Evolutionary conservation across 2,329 filamentous ascomycete genomes (phyloP).

Genomic region (Aspergillus calidoustus): DNA sequence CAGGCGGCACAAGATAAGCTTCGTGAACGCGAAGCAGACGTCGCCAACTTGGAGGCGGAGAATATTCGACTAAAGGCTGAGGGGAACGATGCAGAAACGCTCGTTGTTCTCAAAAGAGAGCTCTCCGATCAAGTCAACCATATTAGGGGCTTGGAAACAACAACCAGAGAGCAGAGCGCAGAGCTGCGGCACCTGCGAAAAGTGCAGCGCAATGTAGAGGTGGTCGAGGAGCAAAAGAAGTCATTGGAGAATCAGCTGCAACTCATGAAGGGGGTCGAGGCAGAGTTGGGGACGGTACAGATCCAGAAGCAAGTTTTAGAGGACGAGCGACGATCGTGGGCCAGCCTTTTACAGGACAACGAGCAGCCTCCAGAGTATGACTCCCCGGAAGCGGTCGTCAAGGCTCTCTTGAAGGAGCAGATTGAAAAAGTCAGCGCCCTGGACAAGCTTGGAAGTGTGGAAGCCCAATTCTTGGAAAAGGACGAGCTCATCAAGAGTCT

Average conservation of each 20-base stretch:
- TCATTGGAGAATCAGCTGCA: constrained; percentile 77
- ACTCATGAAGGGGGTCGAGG: constrained; percentile 72
- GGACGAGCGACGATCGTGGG: constrained; percentile 86
- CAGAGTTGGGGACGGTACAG: constrained; percentile 77
- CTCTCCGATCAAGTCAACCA: constrained; percentile 91
- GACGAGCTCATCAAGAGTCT: constrained; percentile 75
- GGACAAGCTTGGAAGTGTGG: constrained; percentile 76
- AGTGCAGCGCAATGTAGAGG: constrained; percentile 81
- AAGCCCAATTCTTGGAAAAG: constrained; percentile 77
- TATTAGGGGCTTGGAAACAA: constrained; percentile 79
- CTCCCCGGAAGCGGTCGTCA: constrained; percentile 83
- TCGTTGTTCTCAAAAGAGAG: constrained; percentile 83
- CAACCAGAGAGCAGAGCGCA: constrained; percentile 75
- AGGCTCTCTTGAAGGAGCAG: constrained; percentile 80
- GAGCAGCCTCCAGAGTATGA: constrained; percentile 73
- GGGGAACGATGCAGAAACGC: constrained; percentile 82
- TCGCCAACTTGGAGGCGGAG: constrained; percentile 79
- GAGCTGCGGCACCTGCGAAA: constrained; percentile 84
- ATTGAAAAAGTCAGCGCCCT: constrained; percentile 79
- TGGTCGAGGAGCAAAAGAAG: constrained; percentile 94
- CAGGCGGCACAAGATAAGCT: constrained; percentile 69
- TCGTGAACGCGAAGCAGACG: constrained; percentile 69
- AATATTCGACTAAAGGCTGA: constrained; percentile 83
- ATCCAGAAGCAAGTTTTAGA: constrained; percentile 85
- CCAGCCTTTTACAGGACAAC: constrained; percentile 77